These are phyloP conservation scores for Cytospora chrysosperma DNA, from an alignment of 2,329 filamentous ascomycete genomes.

Conservation along the genomic window DNA sequence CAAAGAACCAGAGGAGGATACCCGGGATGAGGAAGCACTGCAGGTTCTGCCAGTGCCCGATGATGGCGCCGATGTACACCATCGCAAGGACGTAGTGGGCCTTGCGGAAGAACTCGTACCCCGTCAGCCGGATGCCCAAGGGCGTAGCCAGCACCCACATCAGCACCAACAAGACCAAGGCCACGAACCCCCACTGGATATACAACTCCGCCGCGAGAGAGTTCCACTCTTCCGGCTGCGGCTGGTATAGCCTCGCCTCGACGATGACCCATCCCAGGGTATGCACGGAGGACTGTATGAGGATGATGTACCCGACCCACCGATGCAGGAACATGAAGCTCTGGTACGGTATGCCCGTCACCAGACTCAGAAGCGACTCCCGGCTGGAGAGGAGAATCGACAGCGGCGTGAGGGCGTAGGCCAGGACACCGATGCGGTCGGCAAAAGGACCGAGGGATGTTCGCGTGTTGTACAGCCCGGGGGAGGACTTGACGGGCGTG, in stretches of 20 bases:
- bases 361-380: conserved; percentile 66
- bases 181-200: conserved; percentile 71
- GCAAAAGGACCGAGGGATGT: conserved; percentile 65
- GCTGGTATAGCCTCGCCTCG: conserved; percentile 66
- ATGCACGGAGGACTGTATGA: conserved; percentile 65
- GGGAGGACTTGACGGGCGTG: conserved; percentile 61
- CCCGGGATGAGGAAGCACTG: conserved; percentile 68
- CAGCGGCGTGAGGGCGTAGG: conserved; percentile 72
- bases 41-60: conserved; percentile 70
- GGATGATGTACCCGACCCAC: conserved; percentile 73
- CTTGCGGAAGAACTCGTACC: conserved; percentile 78
- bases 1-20: conserved; percentile 63
- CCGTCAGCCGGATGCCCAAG: conserved; percentile 62
- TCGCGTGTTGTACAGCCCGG: conserved; percentile 61
- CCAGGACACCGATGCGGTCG: conserved; percentile 67
- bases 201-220: conserved; percentile 64
- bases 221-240: conserved; percentile 60
- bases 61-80: conserved; percentile 73
- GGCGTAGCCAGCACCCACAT: conserved; percentile 58
- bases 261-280: conserved; percentile 70
- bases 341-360: conserved; percentile 74
- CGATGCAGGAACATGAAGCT: conserved; percentile 76
- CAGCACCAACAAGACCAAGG: conserved; percentile 61
- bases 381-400: conserved; percentile 66
- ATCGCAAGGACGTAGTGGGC: conserved; percentile 71